Evolutionary conservation across 2,329 filamentous ascomycete genomes (phyloP).

Genomic region (Neoscytalidium dimidiatum): DNA sequence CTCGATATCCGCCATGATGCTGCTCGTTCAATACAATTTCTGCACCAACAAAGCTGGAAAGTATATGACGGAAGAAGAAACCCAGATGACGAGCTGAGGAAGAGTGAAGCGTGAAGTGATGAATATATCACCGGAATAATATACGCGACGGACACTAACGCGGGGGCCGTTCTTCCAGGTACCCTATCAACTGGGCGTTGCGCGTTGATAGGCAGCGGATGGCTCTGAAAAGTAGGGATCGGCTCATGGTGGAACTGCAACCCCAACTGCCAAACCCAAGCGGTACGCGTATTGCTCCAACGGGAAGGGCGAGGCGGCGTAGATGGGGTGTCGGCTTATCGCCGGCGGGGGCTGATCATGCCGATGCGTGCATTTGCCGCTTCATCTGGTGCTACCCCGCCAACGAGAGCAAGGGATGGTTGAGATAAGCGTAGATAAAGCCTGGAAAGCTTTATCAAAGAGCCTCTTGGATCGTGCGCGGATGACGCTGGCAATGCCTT

Average conservation of each 20-base stretch:
- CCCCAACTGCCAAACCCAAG: neutral
- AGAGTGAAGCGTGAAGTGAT: neutral
- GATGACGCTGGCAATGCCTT: neutral
- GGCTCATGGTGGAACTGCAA: neutral
- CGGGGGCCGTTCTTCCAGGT: neutral
- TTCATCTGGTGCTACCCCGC: neutral
- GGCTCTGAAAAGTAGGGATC: neutral
- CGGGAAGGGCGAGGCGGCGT: constrained; percentile 3
- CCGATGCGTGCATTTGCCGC: constrained; percentile 1
- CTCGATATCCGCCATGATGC: constrained; percentile 5
- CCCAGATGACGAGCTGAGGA: neutral
- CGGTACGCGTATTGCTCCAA: neutral
- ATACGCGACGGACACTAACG: neutral
- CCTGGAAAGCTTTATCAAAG: constrained; percentile 6
- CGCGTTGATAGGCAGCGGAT: neutral
- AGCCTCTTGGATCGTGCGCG: neutral
- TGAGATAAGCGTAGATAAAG: constrained; percentile 14
- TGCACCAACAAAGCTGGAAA: neutral
- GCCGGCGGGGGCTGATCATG: neutral
- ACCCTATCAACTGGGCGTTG: neutral
- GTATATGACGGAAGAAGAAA: neutral
- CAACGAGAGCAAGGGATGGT: neutral
- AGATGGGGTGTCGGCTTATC: constrained; percentile 13
- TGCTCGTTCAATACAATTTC: neutral
- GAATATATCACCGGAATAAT: neutral